A percentile compares a stretch with the other conserved stretches of the same genome.
phyloP scores from a whole-genome alignment of 345 rosid genomes.

The thale cress (Arabidopsis thaliana) region TAIR10.1 NC_003075.7:2750001-2750500 shows the following conservation, averaged over 20 bases:
- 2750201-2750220: conserved; percentile 18
- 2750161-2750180: conserved; percentile 19
- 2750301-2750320: conserved; percentile 79
- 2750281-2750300: conserved; percentile 81
- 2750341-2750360: conserved; percentile 63
- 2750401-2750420: background rate
- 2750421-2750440: conserved; percentile 10
- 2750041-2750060: conserved; percentile 92
- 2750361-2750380: conserved; percentile 2
- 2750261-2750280: conserved; percentile 77
- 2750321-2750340: conserved; percentile 97
- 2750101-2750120: conserved; percentile 74
- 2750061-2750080: conserved; percentile 98
- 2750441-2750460: conserved; percentile 1
- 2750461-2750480: conserved; percentile 1
- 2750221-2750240: conserved; percentile 70
- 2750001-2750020: conserved; percentile 98
- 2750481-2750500: conserved; percentile 56
- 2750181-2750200: conserved; percentile 20
- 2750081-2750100: conserved; percentile 90
- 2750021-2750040: conserved; percentile 98
- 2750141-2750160: conserved; percentile 11
- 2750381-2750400: background rate
- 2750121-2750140: conserved; percentile 16
- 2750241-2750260: conserved; percentile 87